Conservation (phyloP, 352 stramenopile species). For the Globisporangium nodosum region DNA sequence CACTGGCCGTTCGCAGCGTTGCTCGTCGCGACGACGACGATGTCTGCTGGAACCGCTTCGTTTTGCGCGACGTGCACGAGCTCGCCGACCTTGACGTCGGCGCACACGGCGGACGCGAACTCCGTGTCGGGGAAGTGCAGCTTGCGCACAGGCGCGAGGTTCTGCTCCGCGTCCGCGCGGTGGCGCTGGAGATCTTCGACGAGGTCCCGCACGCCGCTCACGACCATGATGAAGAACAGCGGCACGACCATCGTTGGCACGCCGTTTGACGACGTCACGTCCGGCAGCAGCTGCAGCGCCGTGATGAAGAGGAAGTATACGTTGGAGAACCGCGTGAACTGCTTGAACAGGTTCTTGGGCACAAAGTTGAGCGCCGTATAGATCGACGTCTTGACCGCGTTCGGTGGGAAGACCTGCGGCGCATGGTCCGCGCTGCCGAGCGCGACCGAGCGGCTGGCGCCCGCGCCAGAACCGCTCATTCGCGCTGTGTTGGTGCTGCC, state of each 20-base stretch:
- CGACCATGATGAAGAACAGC: conserved; percentile 80
- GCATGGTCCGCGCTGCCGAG: conserved; percentile 18
- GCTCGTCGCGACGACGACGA: conserved; percentile 58
- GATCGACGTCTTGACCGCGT: conserved; percentile 51
- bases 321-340: conserved; percentile 85
- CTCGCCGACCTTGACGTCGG: conserved; percentile 69
- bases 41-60: conserved; percentile 65
- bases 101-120: conserved; percentile 25
- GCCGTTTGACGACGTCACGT: conserved; percentile 77
- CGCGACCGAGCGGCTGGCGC: conserved; percentile 17
- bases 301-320: conserved; percentile 90
- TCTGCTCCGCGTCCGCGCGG: conserved; percentile 60
- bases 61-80: conserved; percentile 73
- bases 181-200: conserved; percentile 83
- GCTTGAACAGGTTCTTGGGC: conserved; percentile 70
- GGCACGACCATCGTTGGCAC: conserved; percentile 83
- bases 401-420: conserved; percentile 26
- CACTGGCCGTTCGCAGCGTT: conserved; percentile 44
- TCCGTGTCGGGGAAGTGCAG: conserved; percentile 13
- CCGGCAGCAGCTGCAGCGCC: conserved; percentile 70
- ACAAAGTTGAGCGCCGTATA: conserved; percentile 63
- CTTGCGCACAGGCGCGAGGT: conserved; percentile 28
- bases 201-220: conserved; percentile 71
- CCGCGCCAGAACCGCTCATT: background rate
- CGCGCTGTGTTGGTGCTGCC: background rate